Percentiles rank a stretch among this genome's conserved stretches.
Evolutionary conservation across 495 filamentous ascomycete genomes (phyloP).

Genomic region (Pyrenula aspistea): DNA sequence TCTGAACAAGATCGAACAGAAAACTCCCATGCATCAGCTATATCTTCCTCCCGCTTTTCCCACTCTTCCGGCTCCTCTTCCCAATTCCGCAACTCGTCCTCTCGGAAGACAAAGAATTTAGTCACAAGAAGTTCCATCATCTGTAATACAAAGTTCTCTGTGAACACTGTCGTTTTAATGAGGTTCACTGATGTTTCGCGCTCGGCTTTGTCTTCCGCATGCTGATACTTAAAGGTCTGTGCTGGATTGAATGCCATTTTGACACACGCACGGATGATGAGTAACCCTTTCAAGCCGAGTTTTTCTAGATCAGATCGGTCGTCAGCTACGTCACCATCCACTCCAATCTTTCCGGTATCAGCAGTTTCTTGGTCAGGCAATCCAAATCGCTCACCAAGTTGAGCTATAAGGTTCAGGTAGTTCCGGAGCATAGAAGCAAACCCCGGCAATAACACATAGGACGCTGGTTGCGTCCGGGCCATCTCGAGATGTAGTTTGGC

Average conservation of each 20-base stretch:
- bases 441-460: constrained; percentile 69
- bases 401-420: constrained; percentile 72
- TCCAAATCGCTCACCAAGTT: constrained; percentile 60
- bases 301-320: constrained; percentile 47
- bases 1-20: constrained; percentile 82
- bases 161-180: constrained; percentile 61
- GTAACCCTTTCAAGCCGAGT: constrained; percentile 65
- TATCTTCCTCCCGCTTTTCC: constrained; percentile 72
- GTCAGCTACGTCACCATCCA: constrained; percentile 32
- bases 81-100: constrained; percentile 78
- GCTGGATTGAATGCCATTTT: constrained; percentile 70
- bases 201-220: constrained; percentile 56
- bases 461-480: constrained; percentile 58
- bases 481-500: constrained; percentile 86
- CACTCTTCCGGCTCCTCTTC: constrained; percentile 86
- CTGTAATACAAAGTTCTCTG: constrained; percentile 57
- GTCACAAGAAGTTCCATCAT: constrained; percentile 76
- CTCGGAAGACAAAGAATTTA: constrained; percentile 78
- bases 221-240: constrained; percentile 71
- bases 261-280: constrained; percentile 71
- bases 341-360: constrained; percentile 27
- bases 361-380: constrained; percentile 23
- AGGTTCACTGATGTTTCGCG: constrained; percentile 48
- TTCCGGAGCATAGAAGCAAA: constrained; percentile 60
- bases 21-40: constrained; percentile 74